These are phyloP conservation scores for Leishmania gerbilli DNA, from an alignment of 208 protist genomes.

Conservation along the genomic window DNA sequence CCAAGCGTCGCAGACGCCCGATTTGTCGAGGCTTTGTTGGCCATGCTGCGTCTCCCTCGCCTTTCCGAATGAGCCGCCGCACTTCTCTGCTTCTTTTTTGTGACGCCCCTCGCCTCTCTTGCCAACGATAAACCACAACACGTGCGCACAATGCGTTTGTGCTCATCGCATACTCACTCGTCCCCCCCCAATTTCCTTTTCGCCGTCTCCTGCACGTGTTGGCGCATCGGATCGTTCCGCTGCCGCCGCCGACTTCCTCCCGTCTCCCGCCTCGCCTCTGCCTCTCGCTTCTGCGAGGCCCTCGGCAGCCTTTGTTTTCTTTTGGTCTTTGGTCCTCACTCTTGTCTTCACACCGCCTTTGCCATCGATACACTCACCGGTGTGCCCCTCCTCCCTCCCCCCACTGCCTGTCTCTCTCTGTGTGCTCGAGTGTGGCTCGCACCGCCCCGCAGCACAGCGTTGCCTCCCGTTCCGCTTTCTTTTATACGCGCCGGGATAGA, in stretches of 20 bases:
- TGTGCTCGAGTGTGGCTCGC: background rate
- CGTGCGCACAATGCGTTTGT: background rate
- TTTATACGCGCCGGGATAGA: background rate
- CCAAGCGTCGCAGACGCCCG: background rate
- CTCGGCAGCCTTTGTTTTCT: background rate
- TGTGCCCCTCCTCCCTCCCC: background rate
- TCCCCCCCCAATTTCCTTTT: background rate
- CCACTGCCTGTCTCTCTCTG: background rate
- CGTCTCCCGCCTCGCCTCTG: background rate
- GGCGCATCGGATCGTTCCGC: background rate
- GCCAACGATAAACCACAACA: background rate
- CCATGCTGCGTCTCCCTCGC: background rate
- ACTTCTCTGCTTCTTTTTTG: constrained; percentile 22
- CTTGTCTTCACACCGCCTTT: constrained; percentile 3
- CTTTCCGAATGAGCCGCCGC: background rate
- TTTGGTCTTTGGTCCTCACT: background rate
- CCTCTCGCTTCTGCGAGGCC: background rate
- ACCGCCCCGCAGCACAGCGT: background rate
- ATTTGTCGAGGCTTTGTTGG: background rate
- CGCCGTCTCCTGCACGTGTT: background rate
- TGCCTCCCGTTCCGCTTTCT: constrained; percentile 3
- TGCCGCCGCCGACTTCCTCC: background rate
- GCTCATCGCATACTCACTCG: background rate
- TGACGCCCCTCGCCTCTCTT: background rate
- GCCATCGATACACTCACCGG: background rate